These are phyloP conservation scores for Cucurbita argyrosperma DNA, from an alignment of 306 rosid species.

Conservation along the genomic window DNA sequence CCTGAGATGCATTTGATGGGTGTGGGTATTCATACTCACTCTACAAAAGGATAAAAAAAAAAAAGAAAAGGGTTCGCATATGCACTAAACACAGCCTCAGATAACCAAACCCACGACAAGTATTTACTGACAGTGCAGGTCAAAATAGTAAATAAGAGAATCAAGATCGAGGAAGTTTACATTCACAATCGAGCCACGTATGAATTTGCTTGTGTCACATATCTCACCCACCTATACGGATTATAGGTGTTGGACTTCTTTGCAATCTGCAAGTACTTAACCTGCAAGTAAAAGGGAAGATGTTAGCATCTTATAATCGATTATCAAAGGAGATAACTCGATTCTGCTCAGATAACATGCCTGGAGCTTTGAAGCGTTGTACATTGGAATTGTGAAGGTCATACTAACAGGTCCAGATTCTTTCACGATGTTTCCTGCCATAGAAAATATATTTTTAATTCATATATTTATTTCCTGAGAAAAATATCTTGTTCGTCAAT, in stretches of 20 bases:
- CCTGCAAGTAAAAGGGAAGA: constrained; percentile 36
- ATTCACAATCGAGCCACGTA: constrained; percentile 69
- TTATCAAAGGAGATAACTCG: background rate
- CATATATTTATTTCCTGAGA: background rate
- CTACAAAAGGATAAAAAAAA: background rate
- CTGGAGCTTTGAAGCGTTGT: constrained; percentile 75
- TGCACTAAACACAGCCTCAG: background rate
- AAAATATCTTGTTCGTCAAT: background rate
- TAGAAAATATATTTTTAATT: constrained; percentile 2
- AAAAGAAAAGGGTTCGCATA: background rate
- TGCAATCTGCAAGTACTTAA: constrained; percentile 82
- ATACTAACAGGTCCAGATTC: constrained; percentile 96
- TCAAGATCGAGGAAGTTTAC: background rate
- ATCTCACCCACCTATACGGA: constrained; percentile 91
- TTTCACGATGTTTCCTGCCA: constrained; percentile 70
- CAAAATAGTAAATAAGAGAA: background rate
- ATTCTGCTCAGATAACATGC: constrained; percentile 15
- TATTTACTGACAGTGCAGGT: background rate
- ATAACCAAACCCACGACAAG: background rate
- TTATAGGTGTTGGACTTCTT: constrained; percentile 49
- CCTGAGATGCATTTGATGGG: background rate
- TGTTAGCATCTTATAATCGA: constrained; percentile 8
- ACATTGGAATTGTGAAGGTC: constrained; percentile 91
- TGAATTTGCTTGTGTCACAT: constrained; percentile 76
- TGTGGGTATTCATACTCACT: background rate